Percentiles rank a stretch among this genome's conserved stretches.
Conservation (phyloP, 2,329 filamentous ascomycete genomes). For the Phaeosphaeriaceae sp. region DNA sequence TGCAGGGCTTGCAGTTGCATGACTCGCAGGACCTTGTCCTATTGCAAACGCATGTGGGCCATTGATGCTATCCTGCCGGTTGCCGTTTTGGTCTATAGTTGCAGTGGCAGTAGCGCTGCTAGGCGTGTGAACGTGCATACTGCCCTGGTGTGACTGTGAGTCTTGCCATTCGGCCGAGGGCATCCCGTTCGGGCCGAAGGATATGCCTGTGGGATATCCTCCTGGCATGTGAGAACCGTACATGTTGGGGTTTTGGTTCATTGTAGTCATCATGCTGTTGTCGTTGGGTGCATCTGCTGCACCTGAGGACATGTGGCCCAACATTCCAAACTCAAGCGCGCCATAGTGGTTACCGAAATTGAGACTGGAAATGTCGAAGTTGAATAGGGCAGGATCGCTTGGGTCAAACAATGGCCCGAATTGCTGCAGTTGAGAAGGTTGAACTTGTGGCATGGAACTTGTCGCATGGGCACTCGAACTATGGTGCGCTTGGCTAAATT, state of each 20-base stretch:
- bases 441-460: conserved; percentile 51
- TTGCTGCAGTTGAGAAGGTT: conserved; percentile 48
- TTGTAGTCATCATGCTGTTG: conserved; percentile 40
- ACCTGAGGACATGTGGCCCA: conserved; percentile 94
- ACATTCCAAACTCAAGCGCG: conserved; percentile 92
- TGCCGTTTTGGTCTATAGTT: conserved; percentile 35
- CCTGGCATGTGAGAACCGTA: conserved; percentile 51
- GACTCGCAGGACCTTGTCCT: conserved; percentile 61
- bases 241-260: conserved; percentile 42
- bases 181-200: conserved; percentile 17
- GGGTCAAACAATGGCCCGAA: conserved; percentile 79
- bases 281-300: conserved; percentile 81
- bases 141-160: conserved; percentile 51
- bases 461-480: conserved; percentile 55
- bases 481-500: conserved; percentile 66
- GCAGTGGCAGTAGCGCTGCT: conserved; percentile 50
- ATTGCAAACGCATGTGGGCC: conserved; percentile 66
- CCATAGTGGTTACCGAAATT: conserved; percentile 97
- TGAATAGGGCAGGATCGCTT: conserved; percentile 90
- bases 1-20: conserved; percentile 64
- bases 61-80: conserved; percentile 43
- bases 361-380: conserved; percentile 91
- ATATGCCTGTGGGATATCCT: conserved; percentile 30
- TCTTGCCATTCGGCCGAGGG: conserved; percentile 48
- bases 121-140: conserved; percentile 52